Conservation (phyloP, 73 alveolate genomes). For the Paramecium biaurelia region DNA sequence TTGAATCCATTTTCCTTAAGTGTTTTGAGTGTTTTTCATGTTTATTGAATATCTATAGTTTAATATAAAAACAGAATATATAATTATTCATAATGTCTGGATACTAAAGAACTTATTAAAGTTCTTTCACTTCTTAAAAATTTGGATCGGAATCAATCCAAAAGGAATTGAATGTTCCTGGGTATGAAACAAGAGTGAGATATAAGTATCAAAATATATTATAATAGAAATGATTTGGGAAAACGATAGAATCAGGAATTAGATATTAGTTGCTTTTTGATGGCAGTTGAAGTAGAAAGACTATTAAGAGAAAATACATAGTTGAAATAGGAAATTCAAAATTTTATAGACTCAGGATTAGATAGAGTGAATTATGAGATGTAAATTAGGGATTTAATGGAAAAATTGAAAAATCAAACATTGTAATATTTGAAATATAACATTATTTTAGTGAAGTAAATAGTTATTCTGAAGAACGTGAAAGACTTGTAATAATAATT, state of each 20-base stretch:
- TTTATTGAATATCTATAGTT: background rate
- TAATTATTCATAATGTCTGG: background rate
- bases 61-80: constrained; percentile 3
- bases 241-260: background rate
- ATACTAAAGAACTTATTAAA: constrained; percentile 9
- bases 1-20: background rate
- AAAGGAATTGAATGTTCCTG: constrained; percentile 28
- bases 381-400: constrained; percentile 44
- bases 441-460: background rate
- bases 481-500: background rate
- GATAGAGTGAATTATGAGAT: constrained; percentile 45
- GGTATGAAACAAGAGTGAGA: constrained; percentile 42
- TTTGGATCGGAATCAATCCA: background rate
- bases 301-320: constrained; percentile 9
- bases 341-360: constrained; percentile 5
- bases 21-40: background rate
- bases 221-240: background rate
- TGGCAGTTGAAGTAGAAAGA: constrained; percentile 34
- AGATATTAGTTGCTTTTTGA: constrained; percentile 30
- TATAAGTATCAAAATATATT: background rate
- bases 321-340: background rate
- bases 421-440: background rate
- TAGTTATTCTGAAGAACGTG: background rate
- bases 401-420: background rate
- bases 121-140: background rate